A percentile compares a stretch with the other conserved stretches of the same genome.
Conservation (phyloP, 1,139 yeast species). For the Candida sp. region DNA sequence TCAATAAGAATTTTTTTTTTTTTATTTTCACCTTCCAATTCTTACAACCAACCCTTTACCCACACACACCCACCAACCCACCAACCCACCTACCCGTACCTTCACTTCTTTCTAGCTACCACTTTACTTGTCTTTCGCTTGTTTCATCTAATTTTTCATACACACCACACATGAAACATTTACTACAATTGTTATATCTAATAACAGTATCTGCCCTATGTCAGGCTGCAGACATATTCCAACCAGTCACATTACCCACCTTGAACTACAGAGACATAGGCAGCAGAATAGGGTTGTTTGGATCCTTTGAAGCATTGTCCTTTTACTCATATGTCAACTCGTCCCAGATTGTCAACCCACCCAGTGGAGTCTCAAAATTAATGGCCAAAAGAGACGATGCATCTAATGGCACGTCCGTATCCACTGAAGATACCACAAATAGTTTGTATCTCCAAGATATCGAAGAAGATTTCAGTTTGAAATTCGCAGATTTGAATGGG, state of each 20-base stretch:
- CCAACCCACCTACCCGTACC: neutral
- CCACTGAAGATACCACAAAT: constrained; percentile 11
- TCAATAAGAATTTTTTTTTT: neutral
- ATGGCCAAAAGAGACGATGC: constrained; percentile 6
- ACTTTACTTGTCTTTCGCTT: neutral
- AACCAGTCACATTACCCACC: constrained; percentile 27
- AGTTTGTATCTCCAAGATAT: constrained; percentile 36
- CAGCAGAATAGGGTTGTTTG: constrained; percentile 61
- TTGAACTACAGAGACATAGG: constrained; percentile 38
- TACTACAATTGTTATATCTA: neutral
- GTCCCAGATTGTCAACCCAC: constrained; percentile 26
- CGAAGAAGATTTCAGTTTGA: constrained; percentile 28
- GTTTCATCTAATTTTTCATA: neutral
- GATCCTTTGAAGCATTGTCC: constrained; percentile 66
- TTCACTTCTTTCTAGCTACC: too few relatives aligned
- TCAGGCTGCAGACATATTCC: constrained; percentile 12
- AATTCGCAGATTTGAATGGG: constrained; percentile 40
- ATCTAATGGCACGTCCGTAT: constrained; percentile 11
- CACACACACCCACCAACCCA: neutral
- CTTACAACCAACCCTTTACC: neutral
- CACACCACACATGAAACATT: neutral
- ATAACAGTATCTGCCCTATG: constrained; percentile 1
- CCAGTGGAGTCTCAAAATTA: constrained; percentile 18
- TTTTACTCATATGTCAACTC: constrained; percentile 59
- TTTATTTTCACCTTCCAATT: neutral